Evolutionary conservation across 2,329 filamentous ascomycete genomes (phyloP).

Genomic region (Botrytis paeoniae): DNA sequence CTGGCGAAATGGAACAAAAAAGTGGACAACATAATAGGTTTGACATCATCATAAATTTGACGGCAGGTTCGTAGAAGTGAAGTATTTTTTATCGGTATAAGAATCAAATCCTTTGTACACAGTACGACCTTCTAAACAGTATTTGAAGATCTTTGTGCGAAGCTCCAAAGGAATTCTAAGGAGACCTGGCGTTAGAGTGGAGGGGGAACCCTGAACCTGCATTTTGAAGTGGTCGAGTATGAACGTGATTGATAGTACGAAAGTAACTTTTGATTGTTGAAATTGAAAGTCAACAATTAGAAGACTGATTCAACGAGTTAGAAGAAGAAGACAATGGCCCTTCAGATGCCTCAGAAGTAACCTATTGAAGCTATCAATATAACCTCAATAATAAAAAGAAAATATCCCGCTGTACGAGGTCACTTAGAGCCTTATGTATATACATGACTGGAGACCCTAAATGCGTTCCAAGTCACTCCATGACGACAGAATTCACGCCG

Average conservation of each 20-base stretch:
- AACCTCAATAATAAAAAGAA: not conserved
- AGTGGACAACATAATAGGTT: not conserved
- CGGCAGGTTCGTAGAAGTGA: not conserved
- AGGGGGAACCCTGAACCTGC: not conserved
- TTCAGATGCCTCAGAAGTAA: not conserved
- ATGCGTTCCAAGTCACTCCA: not conserved
- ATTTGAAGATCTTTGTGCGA: not conserved
- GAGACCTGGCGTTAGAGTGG: not conserved
- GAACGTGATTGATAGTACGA: not conserved
- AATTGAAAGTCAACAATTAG: no score
- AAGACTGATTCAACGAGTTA: not conserved
- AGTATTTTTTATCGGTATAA: not conserved
- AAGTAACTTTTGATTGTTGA: not conserved
- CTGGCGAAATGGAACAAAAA: not conserved
- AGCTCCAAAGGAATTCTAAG: not conserved
- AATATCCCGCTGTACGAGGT: not conserved
- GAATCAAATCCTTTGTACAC: not conserved
- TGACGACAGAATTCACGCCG: not conserved
- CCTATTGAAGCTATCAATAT: not conserved
- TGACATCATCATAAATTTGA: not conserved
- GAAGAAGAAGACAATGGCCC: not conserved
- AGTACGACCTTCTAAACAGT: not conserved
- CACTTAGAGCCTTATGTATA: not conserved
- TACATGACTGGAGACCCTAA: not conserved
- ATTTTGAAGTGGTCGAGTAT: not conserved